A percentile compares a stretch with the other conserved stretches of the same genome.
phyloP scores from a whole-genome alignment of 495 filamentous ascomycete genomes.

The Cudoniella acicularis region DNA sequence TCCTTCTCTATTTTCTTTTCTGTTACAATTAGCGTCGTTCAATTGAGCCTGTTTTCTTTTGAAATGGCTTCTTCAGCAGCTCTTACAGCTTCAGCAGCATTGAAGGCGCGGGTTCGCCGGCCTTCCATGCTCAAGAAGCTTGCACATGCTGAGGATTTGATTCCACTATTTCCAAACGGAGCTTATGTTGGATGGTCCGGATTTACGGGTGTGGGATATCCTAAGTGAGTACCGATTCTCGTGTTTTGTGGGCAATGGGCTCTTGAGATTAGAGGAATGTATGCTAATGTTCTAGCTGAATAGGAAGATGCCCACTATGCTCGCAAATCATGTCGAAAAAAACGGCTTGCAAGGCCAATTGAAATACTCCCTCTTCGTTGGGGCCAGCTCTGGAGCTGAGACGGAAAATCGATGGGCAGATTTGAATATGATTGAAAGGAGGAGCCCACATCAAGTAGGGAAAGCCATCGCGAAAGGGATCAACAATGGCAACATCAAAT shows the following conservation, averaged over 20 bases:
- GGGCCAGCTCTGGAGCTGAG: constrained; percentile 83
- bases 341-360: constrained; percentile 81
- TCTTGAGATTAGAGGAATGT: neutral
- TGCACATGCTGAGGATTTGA: constrained; percentile 71
- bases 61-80: constrained; percentile 18
- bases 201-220: constrained; percentile 89
- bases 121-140: constrained; percentile 79
- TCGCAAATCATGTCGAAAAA: constrained; percentile 87
- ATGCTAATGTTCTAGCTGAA: constrained; percentile 3
- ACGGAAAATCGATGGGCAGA: constrained; percentile 88
- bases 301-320: constrained; percentile 78
- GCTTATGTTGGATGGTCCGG: constrained; percentile 86
- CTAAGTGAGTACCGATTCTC: constrained; percentile 56
- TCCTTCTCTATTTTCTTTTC: neutral
- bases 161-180: constrained; percentile 77
- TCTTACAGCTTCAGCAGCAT: constrained; percentile 53
- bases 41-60: constrained; percentile 1
- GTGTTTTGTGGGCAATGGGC: neutral
- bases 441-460: constrained; percentile 84
- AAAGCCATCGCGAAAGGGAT: constrained; percentile 90
- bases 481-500: constrained; percentile 83
- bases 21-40: neutral
- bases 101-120: constrained; percentile 70
- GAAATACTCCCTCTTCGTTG: constrained; percentile 83
- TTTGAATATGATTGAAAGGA: constrained; percentile 84